phyloP scores from a whole-genome alignment of 495 filamentous ascomycete species.

The Hapsidospora chrysogenum region DNA sequence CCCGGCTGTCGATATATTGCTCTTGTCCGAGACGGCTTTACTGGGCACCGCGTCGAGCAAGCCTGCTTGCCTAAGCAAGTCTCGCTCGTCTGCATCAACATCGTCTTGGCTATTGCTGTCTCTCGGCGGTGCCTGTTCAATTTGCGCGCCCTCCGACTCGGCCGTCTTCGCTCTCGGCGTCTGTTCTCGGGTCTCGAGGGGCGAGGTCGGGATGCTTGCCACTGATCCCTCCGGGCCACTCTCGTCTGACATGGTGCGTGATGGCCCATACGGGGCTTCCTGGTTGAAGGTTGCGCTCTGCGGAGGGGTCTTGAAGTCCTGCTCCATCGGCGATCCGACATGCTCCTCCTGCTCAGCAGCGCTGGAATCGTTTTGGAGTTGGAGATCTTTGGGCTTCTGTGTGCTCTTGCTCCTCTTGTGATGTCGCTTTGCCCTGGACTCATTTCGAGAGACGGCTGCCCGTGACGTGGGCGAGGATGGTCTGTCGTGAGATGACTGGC shows the following conservation, averaged over 20 bases:
- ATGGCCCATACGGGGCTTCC: conserved; percentile 6
- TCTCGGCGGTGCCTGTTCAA: too few relatives aligned
- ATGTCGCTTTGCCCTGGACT: not conserved
- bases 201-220: too few relatives aligned
- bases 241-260: conserved; percentile 13
- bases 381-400: conserved; percentile 16
- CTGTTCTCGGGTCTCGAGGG: too few relatives aligned
- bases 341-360: not conserved
- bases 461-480: not conserved
- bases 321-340: conserved; percentile 17
- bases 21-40: conserved; percentile 14
- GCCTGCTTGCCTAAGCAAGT: conserved; percentile 33
- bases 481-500: not conserved
- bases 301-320: conserved; percentile 30
- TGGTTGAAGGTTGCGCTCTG: conserved; percentile 16
- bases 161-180: too few relatives aligned
- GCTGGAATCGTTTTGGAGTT: not conserved
- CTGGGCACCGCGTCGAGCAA: conserved; percentile 19
- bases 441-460: not conserved
- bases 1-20: conserved; percentile 11
- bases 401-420: not conserved
- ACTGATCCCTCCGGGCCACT: too few relatives aligned
- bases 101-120: too few relatives aligned
- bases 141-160: too few relatives aligned
- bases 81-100: conserved; percentile 30